These are phyloP conservation scores for Cicer pinnatifidum DNA, from an alignment of 306 rosid genomes.

Conservation along the genomic window DNA sequence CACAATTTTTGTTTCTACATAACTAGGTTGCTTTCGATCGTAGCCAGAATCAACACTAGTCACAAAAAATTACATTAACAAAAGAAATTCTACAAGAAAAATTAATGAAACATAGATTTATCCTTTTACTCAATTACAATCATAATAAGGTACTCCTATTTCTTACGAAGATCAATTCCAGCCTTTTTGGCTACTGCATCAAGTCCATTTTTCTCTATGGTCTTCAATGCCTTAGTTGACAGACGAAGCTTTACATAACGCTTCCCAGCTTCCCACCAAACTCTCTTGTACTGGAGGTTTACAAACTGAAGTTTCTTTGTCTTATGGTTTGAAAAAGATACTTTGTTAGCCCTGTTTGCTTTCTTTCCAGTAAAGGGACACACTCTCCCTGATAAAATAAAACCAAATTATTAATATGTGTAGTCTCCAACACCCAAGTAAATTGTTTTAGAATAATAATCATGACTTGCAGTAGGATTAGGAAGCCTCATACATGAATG, in stretches of 20 bases:
- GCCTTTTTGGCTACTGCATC: conserved; percentile 99
- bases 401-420: conserved; percentile 22
- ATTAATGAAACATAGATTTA: conserved; percentile 4
- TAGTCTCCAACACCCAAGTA: conserved; percentile 2
- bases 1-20: conserved; percentile 22
- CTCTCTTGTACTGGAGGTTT: conserved; percentile 87
- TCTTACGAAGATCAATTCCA: conserved; percentile 83
- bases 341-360: conserved; percentile 82
- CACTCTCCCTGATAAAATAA: conserved; percentile 61
- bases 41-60: neutral
- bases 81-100: conserved; percentile 24
- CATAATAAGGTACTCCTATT: conserved; percentile 46
- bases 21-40: conserved; percentile 5
- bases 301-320: conserved; percentile 90
- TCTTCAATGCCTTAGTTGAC: conserved; percentile 92
- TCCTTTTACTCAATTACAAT: conserved; percentile 36
- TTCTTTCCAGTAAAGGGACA: conserved; percentile 95
- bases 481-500: conserved; percentile 6
- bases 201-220: conserved; percentile 92
- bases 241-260: conserved; percentile 85
- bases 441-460: neutral
- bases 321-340: conserved; percentile 88
- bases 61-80: neutral
- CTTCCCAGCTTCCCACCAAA: conserved; percentile 99
- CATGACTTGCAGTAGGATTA: neutral